These are phyloP conservation scores for Cyclotella choctawhatcheeana DNA, from an alignment of 108 stramenopile genomes.

Conservation along the genomic window DNA sequence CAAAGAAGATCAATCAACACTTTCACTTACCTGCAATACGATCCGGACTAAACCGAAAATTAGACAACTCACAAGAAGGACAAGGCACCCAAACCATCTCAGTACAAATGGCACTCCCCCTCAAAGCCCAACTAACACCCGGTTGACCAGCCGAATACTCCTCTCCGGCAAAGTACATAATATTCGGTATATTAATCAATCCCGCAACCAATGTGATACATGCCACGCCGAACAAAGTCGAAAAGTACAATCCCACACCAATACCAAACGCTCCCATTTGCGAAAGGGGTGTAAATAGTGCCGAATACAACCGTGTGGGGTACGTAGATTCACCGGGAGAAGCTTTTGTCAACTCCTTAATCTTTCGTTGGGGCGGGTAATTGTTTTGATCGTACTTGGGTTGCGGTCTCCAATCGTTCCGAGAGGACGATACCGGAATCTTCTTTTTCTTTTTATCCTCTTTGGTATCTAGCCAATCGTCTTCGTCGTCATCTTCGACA, in stretches of 20 bases:
- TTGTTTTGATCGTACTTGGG: not conserved
- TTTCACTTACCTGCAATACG: conserved; percentile 26
- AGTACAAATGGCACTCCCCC: conserved; percentile 71
- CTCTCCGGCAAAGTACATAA: conserved; percentile 60
- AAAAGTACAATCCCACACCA: conserved; percentile 81
- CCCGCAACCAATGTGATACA: conserved; percentile 70
- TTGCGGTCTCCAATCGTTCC: conserved; percentile 15
- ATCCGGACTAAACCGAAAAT: conserved; percentile 43
- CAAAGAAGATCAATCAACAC: too few relatives aligned
- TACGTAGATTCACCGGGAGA: conserved; percentile 70
- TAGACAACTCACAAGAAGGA: conserved; percentile 37
- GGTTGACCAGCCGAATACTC: conserved; percentile 58
- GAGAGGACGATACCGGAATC: conserved; percentile 10
- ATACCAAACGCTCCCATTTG: conserved; percentile 63
- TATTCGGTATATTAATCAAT: conserved; percentile 70
- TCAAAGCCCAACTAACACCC: conserved; percentile 41
- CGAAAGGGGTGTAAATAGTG: conserved; percentile 60
- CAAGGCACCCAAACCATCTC: conserved; percentile 66
- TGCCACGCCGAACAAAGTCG: conserved; percentile 64
- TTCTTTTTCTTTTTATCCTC: conserved; percentile 19
- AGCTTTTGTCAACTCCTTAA: conserved; percentile 61
- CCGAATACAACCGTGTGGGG: conserved; percentile 59
- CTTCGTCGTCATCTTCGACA: conserved; percentile 34
- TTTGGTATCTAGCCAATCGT: conserved; percentile 59
- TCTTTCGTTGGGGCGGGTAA: conserved; percentile 11